These are phyloP conservation scores for Alloascoidea africana DNA, from an alignment of 805 yeast species.

Conservation along the genomic window DNA sequence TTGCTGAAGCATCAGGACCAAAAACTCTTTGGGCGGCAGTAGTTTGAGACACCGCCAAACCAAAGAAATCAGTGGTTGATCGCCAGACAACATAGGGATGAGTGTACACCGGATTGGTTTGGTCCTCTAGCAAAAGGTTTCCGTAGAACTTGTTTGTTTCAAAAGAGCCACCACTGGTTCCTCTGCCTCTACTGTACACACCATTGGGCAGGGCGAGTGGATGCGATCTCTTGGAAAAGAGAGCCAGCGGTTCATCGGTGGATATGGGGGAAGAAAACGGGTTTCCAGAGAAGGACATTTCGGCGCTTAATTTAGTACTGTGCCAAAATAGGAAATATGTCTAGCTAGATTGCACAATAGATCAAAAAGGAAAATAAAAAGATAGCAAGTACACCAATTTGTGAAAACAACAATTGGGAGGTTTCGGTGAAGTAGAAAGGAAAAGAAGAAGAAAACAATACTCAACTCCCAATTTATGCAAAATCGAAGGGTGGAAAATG, in stretches of 20 bases:
- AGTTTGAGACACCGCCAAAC: constrained; percentile 37
- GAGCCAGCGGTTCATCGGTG: not conserved
- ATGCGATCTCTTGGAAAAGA: not conserved
- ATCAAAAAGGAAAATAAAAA: no score
- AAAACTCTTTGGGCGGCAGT: constrained; percentile 23
- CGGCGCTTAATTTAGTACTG: no score
- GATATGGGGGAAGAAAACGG: not conserved
- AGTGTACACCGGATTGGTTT: constrained; percentile 31
- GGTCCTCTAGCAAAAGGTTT: constrained; percentile 35
- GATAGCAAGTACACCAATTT: no score
- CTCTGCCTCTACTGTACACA: no score
- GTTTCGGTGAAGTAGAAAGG: no score
- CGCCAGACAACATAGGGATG: constrained; percentile 40
- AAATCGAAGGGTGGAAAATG: no score
- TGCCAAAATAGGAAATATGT: no score
- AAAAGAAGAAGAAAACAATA: no score
- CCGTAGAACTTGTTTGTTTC: constrained; percentile 49
- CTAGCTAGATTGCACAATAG: no score
- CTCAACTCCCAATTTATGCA: no score
- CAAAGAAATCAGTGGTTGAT: constrained; percentile 21
- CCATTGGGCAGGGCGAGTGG: not conserved
- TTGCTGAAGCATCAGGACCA: constrained; percentile 28
- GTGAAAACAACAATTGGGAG: no score
- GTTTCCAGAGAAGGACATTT: not conserved
- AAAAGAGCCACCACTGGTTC: constrained; percentile 15